Percentiles rank a stretch among this genome's conserved stretches.
phyloP scores from a whole-genome alignment of 768 basidiomycete species.

The Tulasnella sp. region DNA sequence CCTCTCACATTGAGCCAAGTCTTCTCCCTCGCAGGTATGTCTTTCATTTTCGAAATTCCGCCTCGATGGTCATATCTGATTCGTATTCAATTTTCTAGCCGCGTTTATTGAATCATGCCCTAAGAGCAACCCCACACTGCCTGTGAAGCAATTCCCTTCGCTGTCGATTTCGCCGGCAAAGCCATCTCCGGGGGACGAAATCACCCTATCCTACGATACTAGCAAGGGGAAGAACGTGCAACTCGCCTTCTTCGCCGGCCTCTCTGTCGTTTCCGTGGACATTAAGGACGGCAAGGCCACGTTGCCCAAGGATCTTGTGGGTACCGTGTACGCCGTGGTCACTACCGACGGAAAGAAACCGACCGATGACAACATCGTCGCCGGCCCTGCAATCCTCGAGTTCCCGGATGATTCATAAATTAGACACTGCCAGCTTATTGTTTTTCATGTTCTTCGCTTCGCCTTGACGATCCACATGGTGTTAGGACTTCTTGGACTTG shows the following conservation, averaged over 20 bases:
- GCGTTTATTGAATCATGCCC: conserved; percentile 45
- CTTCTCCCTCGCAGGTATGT: conserved; percentile 34
- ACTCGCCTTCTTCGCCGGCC: conserved; percentile 15
- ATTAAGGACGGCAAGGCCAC: conserved; percentile 26
- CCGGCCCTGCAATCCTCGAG: conserved; percentile 31
- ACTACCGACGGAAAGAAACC: conserved; percentile 31
- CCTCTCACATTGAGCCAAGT: conserved; percentile 33
- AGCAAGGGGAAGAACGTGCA: conserved; percentile 8
- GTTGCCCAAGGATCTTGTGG: conserved; percentile 35
- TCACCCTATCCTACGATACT: conserved; percentile 24
- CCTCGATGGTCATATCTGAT: neutral
- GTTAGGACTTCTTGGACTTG: too few species aligned
- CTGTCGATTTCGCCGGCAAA: conserved; percentile 29
- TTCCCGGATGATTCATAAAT: conserved; percentile 6
- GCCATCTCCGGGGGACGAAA: conserved; percentile 23
- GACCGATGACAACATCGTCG: conserved; percentile 39
- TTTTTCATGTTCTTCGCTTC: neutral
- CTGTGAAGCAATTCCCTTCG: conserved; percentile 42
- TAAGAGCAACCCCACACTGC: conserved; percentile 34
- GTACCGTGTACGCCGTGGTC: conserved; percentile 42
- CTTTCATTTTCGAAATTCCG: neutral
- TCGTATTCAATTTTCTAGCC: conserved; percentile 19
- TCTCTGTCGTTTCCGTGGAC: conserved; percentile 32
- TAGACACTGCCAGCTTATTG: neutral
- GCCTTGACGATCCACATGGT: too few species aligned